These are phyloP conservation scores for Pseudonectria foliicola DNA, from an alignment of 2,329 filamentous ascomycete species.

Conservation along the genomic window DNA sequence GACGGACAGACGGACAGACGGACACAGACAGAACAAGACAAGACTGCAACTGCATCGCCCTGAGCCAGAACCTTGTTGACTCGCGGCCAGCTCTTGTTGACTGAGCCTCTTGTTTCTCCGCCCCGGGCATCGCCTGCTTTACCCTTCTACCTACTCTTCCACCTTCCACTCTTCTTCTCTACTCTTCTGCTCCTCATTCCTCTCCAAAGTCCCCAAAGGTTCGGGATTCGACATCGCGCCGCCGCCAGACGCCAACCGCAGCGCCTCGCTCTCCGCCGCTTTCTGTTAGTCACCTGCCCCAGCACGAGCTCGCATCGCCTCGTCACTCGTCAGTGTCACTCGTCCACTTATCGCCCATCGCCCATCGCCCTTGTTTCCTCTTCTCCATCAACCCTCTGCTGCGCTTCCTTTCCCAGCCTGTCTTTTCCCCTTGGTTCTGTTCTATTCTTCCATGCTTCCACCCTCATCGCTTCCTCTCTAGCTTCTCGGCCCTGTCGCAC, in stretches of 20 bases:
- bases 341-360: too few species aligned
- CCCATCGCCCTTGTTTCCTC: too few species aligned
- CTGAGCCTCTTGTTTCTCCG: not conserved
- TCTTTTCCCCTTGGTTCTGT: constrained; percentile 7
- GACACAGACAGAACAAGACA: too few species aligned
- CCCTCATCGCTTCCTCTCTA: constrained; percentile 1
- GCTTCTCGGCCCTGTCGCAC: not conserved
- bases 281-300: too few species aligned
- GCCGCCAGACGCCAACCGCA: constrained; percentile 1
- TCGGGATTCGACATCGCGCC: constrained; percentile 4
- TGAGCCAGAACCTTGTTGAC: too few species aligned
- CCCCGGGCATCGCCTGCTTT: constrained; percentile 2
- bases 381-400: constrained; percentile 1
- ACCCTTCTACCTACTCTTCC: constrained; percentile 6
- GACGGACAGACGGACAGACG: too few species aligned
- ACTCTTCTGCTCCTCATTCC: constrained; percentile 4
- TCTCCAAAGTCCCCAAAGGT: not conserved
- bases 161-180: constrained; percentile 5
- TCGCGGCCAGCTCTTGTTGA: not conserved
- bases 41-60: too few species aligned
- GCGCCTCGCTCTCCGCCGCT: not conserved
- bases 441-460: constrained; percentile 1
- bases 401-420: constrained; percentile 1
- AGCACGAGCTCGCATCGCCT: too few species aligned
- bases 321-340: too few species aligned